These are phyloP conservation scores for Cyclotella atomus DNA, from an alignment of 108 stramenopile genomes.

Conservation along the genomic window DNA sequence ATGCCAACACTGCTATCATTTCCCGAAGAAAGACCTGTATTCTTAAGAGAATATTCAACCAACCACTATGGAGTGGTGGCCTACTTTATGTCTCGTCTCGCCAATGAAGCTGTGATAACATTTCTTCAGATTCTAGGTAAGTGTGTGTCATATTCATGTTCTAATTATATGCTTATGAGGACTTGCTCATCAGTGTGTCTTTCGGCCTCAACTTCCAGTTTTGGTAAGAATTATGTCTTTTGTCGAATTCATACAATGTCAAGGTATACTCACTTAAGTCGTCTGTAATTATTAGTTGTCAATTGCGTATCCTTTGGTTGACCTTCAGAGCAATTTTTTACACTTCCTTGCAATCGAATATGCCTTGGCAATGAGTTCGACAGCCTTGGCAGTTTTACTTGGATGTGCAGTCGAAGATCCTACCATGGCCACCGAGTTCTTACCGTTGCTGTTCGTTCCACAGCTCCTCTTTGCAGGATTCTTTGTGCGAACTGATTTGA, in stretches of 20 bases:
- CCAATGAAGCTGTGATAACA: constrained; percentile 66
- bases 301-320: constrained; percentile 67
- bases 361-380: constrained; percentile 66
- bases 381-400: constrained; percentile 68
- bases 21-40: constrained; percentile 88
- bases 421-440: constrained; percentile 67
- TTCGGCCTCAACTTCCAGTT: background rate
- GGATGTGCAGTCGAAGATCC: constrained; percentile 75
- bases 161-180: background rate
- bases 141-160: background rate
- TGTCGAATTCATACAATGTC: background rate
- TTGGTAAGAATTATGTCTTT: constrained; percentile 8
- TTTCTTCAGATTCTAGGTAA: constrained; percentile 53
- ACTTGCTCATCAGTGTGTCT: background rate
- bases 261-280: constrained; percentile 47
- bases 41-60: constrained; percentile 89
- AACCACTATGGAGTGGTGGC: constrained; percentile 77
- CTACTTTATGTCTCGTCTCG: constrained; percentile 72
- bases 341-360: constrained; percentile 54
- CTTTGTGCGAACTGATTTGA: constrained; percentile 65
- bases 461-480: constrained; percentile 91
- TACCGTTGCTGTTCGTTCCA: constrained; percentile 82
- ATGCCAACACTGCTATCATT: constrained; percentile 74
- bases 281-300: constrained; percentile 30
- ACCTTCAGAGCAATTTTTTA: constrained; percentile 58